These are phyloP conservation scores for Balansia obtecta DNA, from an alignment of 2,329 filamentous ascomycete genomes.

Conservation along the genomic window DNA sequence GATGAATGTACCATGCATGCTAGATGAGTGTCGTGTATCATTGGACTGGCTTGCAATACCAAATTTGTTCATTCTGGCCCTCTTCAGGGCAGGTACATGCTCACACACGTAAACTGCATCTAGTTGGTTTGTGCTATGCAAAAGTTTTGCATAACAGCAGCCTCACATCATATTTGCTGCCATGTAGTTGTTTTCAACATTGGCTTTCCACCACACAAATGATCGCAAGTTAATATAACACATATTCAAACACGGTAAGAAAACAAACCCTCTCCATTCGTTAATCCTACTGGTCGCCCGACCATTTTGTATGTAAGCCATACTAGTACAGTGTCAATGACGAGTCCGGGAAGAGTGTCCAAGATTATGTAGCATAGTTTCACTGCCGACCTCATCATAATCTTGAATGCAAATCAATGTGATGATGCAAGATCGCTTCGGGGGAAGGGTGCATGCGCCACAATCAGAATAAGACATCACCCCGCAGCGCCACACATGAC, in stretches of 20 bases:
- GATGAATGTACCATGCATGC: no score
- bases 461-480: neutral
- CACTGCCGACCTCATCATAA: conserved; percentile 13
- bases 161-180: no score
- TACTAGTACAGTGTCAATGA: neutral
- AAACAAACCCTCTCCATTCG: conserved; percentile 7
- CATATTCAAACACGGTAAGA: neutral
- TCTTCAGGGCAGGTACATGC: no score
- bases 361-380: conserved; percentile 24
- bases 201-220: neutral
- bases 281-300: conserved; percentile 31
- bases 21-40: no score
- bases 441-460: neutral
- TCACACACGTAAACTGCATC: no score
- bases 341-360: conserved; percentile 11
- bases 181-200: no score
- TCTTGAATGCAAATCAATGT: conserved; percentile 34
- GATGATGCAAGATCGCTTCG: conserved; percentile 37
- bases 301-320: conserved; percentile 37
- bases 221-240: neutral
- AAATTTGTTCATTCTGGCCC: no score
- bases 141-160: no score
- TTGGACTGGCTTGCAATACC: no score
- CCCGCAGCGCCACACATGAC: neutral
- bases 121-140: no score